phyloP scores from a whole-genome alignment of 805 yeast species.

The Candida ascalaphidarum region DNA sequence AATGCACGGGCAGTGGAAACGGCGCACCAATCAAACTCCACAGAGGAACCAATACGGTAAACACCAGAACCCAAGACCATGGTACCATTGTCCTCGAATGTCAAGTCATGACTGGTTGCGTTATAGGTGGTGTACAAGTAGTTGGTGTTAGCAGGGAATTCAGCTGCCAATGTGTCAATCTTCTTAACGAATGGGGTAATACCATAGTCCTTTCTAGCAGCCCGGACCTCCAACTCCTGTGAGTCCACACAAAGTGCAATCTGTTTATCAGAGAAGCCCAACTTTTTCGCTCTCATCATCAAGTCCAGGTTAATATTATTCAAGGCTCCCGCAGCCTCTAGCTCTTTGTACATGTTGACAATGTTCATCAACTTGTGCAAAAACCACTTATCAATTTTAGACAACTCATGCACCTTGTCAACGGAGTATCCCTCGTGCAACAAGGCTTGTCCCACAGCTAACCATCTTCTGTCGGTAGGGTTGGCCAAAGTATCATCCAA shows the following conservation, averaged over 20 bases:
- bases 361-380: constrained; percentile 87
- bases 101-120: constrained; percentile 78
- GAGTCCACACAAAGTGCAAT: constrained; percentile 70
- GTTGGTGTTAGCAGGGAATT: constrained; percentile 96
- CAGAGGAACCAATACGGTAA: constrained; percentile 96
- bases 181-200: constrained; percentile 91
- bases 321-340: constrained; percentile 38
- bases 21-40: constrained; percentile 99
- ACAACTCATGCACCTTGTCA: constrained; percentile 83
- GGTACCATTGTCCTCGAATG: constrained; percentile 83
- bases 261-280: constrained; percentile 94
- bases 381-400: constrained; percentile 96
- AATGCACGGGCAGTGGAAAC: constrained; percentile 93
- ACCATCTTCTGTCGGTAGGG: constrained; percentile 95
- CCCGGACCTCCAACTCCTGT: constrained; percentile 75
- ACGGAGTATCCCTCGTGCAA: constrained; percentile 86
- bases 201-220: constrained; percentile 68
- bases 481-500: constrained; percentile 69
- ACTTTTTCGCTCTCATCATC: constrained; percentile 74
- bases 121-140: constrained; percentile 94
- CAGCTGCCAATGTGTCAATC: constrained; percentile 96
- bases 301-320: constrained; percentile 57
- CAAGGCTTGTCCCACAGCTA: constrained; percentile 96
- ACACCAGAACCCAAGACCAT: constrained; percentile 98
- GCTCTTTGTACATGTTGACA: constrained; percentile 77